These are phyloP conservation scores for Chalciporus piperatus DNA, from an alignment of 768 basidiomycete species.

Conservation along the genomic window DNA sequence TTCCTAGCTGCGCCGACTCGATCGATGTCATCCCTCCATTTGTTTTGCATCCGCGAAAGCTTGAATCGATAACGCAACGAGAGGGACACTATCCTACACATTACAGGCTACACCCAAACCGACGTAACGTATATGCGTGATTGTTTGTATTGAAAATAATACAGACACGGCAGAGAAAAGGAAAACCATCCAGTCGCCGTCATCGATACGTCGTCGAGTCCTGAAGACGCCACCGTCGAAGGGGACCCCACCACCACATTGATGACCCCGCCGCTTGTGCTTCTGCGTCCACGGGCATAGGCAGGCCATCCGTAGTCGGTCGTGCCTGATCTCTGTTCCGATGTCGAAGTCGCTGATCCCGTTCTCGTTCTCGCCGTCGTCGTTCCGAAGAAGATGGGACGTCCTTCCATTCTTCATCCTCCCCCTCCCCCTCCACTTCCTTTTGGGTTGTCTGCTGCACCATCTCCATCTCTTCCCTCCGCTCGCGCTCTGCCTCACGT, in stretches of 20 bases:
- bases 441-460: background rate
- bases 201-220: slow-evolving; percentile 69
- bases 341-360: slow-evolving; percentile 1
- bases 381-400: background rate
- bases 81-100: too few species aligned
- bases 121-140: too few species aligned
- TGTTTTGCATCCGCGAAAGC: too few species aligned
- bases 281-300: slow-evolving; percentile 3
- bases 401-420: slow-evolving; percentile 26
- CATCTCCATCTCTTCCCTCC: slow-evolving; percentile 15
- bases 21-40: too few species aligned
- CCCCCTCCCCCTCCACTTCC: slow-evolving; percentile 1
- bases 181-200: background rate
- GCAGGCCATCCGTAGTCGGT: background rate
- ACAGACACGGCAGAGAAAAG: background rate
- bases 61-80: too few species aligned
- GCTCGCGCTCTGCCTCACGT: slow-evolving; percentile 34
- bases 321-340: background rate
- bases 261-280: slow-evolving; percentile 33
- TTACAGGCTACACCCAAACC: too few species aligned
- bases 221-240: slow-evolving; percentile 69
- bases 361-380: background rate
- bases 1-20: too few species aligned
- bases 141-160: background rate
- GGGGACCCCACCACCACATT: slow-evolving; percentile 80